phyloP scores from a whole-genome alignment of 2,329 filamentous ascomycete genomes.

The Aspergillus sp. region DNA sequence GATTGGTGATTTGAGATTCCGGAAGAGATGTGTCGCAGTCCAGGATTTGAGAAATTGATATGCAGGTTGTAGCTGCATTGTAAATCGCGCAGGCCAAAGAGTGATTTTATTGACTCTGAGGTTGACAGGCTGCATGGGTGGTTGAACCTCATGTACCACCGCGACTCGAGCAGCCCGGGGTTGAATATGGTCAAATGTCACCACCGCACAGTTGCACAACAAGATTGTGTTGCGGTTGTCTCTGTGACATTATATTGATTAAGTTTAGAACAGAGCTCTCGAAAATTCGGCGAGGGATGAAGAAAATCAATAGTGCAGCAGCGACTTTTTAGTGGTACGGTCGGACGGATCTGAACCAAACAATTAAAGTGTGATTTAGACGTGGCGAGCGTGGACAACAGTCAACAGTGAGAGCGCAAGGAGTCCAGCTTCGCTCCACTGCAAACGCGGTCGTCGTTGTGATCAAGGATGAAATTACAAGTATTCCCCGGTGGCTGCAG shows the following conservation, averaged over 20 bases:
- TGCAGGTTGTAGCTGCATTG: not conserved
- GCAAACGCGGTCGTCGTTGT: too few species aligned
- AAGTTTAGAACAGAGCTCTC: too few species aligned
- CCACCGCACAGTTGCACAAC: not conserved
- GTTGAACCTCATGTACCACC: not conserved
- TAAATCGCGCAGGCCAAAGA: not conserved
- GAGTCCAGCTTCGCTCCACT: too few species aligned
- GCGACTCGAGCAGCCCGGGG: not conserved
- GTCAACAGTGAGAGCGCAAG: too few species aligned
- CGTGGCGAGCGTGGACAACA: slow-evolving; percentile 1
- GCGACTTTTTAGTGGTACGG: not conserved
- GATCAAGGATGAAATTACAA: too few species aligned
- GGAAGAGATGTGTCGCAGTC: too few species aligned
- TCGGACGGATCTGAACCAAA: slow-evolving; percentile 1
- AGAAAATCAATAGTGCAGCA: too few species aligned
- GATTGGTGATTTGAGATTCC: not conserved
- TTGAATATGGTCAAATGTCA: not conserved
- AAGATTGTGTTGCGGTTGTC: not conserved
- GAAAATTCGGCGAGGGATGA: too few species aligned
- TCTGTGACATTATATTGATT: too few species aligned
- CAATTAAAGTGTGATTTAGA: not conserved
- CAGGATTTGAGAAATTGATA: not conserved
- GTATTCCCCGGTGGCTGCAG: too few species aligned
- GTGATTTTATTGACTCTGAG: not conserved
- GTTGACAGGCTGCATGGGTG: not conserved